phyloP scores from a whole-genome alignment of 257 asterid species.

The Dorcoceras hygrometricum region DNA sequence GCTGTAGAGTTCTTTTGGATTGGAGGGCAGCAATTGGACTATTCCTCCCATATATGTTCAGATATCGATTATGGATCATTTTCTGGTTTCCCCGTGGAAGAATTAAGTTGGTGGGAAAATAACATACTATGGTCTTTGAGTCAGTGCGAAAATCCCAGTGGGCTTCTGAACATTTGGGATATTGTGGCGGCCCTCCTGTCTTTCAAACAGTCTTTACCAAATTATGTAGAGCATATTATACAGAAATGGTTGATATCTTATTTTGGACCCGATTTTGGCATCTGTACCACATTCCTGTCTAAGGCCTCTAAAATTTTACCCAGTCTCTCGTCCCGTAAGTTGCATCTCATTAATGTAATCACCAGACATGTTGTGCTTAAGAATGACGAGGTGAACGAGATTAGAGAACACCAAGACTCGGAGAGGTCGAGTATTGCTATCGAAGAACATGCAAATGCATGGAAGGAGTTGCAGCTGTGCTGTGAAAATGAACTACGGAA shows the following conservation, averaged over 20 bases:
- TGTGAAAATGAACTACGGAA: conserved; percentile 73
- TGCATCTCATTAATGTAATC: conserved; percentile 70
- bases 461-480: conserved; percentile 56
- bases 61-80: conserved; percentile 39
- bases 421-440: conserved; percentile 33
- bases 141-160: conserved; percentile 41
- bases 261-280: conserved; percentile 37
- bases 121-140: conserved; percentile 65
- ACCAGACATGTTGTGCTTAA: conserved; percentile 56
- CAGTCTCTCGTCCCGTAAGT: conserved; percentile 58
- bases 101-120: conserved; percentile 58
- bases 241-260: conserved; percentile 60
- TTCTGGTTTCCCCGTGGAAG: conserved; percentile 62
- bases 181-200: conserved; percentile 62
- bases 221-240: conserved; percentile 47
- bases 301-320: conserved; percentile 39
- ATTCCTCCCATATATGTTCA: conserved; percentile 28
- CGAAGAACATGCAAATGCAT: conserved; percentile 33
- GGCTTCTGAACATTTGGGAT: conserved; percentile 74
- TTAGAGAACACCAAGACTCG: conserved; percentile 25
- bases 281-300: conserved; percentile 34
- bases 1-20: conserved; percentile 81
- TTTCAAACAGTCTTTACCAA: conserved; percentile 59
- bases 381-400: conserved; percentile 33
- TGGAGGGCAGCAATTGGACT: conserved; percentile 86